These are phyloP conservation scores for Penicillium sclerotigenum DNA, from an alignment of 2,329 filamentous ascomycete species.

Conservation along the genomic window DNA sequence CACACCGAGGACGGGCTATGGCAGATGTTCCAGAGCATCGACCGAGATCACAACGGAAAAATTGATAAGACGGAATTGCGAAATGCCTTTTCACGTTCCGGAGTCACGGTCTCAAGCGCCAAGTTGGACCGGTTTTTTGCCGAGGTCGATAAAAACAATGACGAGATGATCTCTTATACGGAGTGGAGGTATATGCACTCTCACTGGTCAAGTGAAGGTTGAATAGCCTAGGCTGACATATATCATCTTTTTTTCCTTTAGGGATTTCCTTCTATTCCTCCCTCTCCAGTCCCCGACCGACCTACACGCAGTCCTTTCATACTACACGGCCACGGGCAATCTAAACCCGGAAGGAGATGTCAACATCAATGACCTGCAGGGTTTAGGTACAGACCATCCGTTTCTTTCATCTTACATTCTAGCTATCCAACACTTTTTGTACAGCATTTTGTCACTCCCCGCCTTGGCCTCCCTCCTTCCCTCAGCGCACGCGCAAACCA, in stretches of 20 bases:
- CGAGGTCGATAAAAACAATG: constrained; percentile 84
- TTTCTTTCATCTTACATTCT: constrained; percentile 39
- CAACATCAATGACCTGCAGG: constrained; percentile 85
- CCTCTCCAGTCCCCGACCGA: constrained; percentile 59
- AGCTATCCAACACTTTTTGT: constrained; percentile 35
- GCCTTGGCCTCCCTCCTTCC: constrained; percentile 32
- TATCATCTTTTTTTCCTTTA: constrained; percentile 36
- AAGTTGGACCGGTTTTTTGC: constrained; percentile 82
- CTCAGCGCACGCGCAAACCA: constrained; percentile 34
- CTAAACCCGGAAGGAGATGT: constrained; percentile 94
- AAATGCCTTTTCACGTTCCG: constrained; percentile 71
- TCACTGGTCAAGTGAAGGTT: constrained; percentile 7
- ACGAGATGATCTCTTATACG: constrained; percentile 82
- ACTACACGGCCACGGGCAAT: constrained; percentile 85
- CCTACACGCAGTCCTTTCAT: constrained; percentile 79
- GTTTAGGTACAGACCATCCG: constrained; percentile 71
- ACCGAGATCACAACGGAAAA: constrained; percentile 78
- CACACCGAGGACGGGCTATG: constrained; percentile 81
- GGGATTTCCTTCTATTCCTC: constrained; percentile 92
- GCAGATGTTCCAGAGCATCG: constrained; percentile 79
- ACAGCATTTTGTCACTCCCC: constrained; percentile 35
- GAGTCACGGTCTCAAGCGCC: constrained; percentile 71
- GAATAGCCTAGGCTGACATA: constrained; percentile 7
- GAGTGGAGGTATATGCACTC: constrained; percentile 81
- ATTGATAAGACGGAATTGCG: constrained; percentile 83